Base-by-base conservation (phyloP, 768 basidiomycete genomes). In the Suillus weaverae region DNA sequence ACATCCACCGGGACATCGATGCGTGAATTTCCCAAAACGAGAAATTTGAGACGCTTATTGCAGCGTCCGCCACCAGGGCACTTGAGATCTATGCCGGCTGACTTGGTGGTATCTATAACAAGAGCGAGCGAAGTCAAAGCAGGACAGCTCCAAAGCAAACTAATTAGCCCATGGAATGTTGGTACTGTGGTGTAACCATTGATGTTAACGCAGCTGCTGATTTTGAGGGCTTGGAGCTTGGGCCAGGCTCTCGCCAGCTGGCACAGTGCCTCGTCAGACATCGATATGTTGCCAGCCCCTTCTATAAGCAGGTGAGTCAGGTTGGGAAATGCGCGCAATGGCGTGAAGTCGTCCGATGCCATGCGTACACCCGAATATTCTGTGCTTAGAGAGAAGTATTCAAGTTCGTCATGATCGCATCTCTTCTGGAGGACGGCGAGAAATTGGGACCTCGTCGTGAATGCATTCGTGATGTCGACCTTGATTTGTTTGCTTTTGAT, bases 191-290 rank as follows among this genome's bases (percentile, higher is more conserved):
- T 59, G 2, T 65, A 66, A 2, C 30, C 2, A 3, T 64, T 63
- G 20, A 65, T 33, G 46, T 64, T 66, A 14, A 41, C 14, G 26
- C 39, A 73, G 4, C 67, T 63, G 4, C 65, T 48, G 16, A 73
- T 66, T 4, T 54, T 41, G 32, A 73, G 70, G 2, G 54, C 59
- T 60, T 75, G 68, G 0, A 75, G 41, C 4, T 56, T 13, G 22
- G 74, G 70, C 74, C 73, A 75, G 2, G 70, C 67, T 2, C 50
- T 62, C 0, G 68, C 72, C 0, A 75, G 36, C 44, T 65, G 63
- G 13, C 63, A 38, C 1, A 73, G 64, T 35, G 61, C 64, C 1
- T 64, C 46, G 44, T 73, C 72, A 43, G 65, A 64, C 5, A 75
- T 6, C 63, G 55, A 26, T 67, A 53, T 0, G 63, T 51, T 8